Base-by-base conservation (phyloP, 208 protist species). In the Endotrypanum monterogeii region DNA sequence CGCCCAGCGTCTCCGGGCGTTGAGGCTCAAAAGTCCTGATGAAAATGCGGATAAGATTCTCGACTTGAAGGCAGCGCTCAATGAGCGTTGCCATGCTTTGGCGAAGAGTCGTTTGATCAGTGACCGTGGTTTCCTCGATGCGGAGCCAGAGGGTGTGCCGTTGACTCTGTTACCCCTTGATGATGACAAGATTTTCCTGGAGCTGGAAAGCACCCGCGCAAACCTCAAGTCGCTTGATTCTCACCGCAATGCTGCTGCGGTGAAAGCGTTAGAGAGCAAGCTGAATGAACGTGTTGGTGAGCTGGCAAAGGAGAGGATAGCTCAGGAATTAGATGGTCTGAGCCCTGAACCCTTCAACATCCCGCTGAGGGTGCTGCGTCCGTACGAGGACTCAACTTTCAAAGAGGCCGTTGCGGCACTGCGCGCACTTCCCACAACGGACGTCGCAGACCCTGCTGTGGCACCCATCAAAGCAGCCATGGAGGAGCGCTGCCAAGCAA, bases 121-220 rank as follows among this genome's bases (percentile, higher is more conserved):
- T 20, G 85, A 91, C 57, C 82, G 89, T n/a, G 80, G 35, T 67
- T 94, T 86, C 65, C 76, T 94, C 12, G 67, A 87, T 16, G 35
- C 66, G 48, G 63, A 83, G 51, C 86, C 86, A 6, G 76, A 83
- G 37, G 86, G 80, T 18, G 84, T 93, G 44, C 86, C 89, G 5
- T 67, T 89, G 9, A 44, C 57, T 8, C 54, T 84, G 71, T 80
- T 93, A 18, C 85, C 85, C 7, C 75, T 93, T 30, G 63, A 75
- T 54, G 74, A 44, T 3, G 89, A 93, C 74, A 54, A 69, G 16
- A 28, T 71, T 9, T 93, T 93, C 77, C 84, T 87, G 56, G 78
- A 80, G 78, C 69, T 85, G n/a, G 85, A 93, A 70, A 74, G 78
- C 58, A 70, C 80, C 46, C 86, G 89, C 7, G 86, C 89, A 2